Conservation (phyloP, 2,329 filamentous ascomycete species). For the Penicillium verrucosum region DNA sequence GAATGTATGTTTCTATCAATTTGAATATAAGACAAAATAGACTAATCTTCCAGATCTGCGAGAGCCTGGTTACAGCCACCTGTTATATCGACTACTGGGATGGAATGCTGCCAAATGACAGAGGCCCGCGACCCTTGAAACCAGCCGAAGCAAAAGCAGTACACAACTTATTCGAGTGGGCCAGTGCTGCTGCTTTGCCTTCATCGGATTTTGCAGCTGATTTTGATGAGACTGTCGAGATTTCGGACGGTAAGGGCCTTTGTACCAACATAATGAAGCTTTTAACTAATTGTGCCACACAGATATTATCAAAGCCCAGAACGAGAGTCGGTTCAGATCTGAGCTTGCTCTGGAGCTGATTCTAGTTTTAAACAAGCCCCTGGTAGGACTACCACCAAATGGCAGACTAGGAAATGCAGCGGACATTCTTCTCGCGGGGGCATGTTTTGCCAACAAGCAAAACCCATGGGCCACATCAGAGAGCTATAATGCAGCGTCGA, state of each 20-base stretch:
- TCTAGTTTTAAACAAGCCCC: slow-evolving; percentile 8
- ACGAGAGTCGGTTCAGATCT: slow-evolving; percentile 25
- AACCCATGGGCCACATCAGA: slow-evolving; percentile 38
- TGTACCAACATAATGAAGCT: not conserved
- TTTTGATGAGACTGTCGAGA: slow-evolving; percentile 26
- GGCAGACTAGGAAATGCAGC: slow-evolving; percentile 18
- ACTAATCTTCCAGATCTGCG: slow-evolving; percentile 26
- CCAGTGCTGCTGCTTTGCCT: slow-evolving; percentile 30
- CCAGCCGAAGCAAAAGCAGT: slow-evolving; percentile 24
- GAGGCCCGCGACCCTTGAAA: slow-evolving; percentile 14
- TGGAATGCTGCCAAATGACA: slow-evolving; percentile 12
- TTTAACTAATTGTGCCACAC: not conserved
- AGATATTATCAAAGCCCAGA: slow-evolving; percentile 23
- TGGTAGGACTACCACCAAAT: slow-evolving; percentile 15
- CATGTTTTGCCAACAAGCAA: slow-evolving; percentile 31
- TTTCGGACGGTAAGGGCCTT: slow-evolving; percentile 10
- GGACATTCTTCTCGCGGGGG: slow-evolving; percentile 32
- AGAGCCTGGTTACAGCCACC: slow-evolving; percentile 31
- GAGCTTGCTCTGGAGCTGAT: slow-evolving; percentile 30
- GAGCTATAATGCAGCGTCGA: slow-evolving; percentile 12
- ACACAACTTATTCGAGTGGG: slow-evolving; percentile 34
- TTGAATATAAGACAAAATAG: not conserved
- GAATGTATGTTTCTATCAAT: slow-evolving; percentile 20
- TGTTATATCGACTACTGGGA: slow-evolving; percentile 23
- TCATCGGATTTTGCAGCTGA: slow-evolving; percentile 30